Conservation (phyloP, 768 basidiomycete species). For the Boletus speciosus region DNA sequence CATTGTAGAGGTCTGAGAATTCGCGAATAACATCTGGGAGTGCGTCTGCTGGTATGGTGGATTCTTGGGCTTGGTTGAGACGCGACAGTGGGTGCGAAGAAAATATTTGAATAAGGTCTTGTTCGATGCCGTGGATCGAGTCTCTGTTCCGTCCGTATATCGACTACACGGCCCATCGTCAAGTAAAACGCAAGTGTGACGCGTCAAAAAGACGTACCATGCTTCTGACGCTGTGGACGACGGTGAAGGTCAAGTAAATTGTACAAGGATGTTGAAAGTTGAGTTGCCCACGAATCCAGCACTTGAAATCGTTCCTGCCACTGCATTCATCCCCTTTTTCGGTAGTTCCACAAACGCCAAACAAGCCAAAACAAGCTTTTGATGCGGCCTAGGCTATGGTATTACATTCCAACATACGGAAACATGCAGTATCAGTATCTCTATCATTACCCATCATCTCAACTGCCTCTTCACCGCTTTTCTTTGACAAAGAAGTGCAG, state of each 20-base stretch:
- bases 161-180: slow-evolving; percentile 21
- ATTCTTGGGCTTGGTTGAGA: slow-evolving; percentile 54
- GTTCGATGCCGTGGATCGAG: slow-evolving; percentile 68
- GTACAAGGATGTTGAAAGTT: slow-evolving; percentile 7
- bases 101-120: slow-evolving; percentile 66
- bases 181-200: slow-evolving; percentile 1
- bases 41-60: slow-evolving; percentile 66
- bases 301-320: not conserved
- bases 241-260: not conserved
- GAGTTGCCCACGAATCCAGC: slow-evolving; percentile 7
- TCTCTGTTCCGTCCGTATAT: slow-evolving; percentile 60
- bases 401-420: not conserved
- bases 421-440: not conserved
- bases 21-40: slow-evolving; percentile 66
- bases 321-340: not conserved
- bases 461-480: slow-evolving; percentile 31
- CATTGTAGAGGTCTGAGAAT: slow-evolving; percentile 57
- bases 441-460: not conserved
- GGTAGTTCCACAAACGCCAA: slow-evolving; percentile 20
- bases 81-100: slow-evolving; percentile 58
- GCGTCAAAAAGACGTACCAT: slow-evolving; percentile 25
- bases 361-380: slow-evolving; percentile 14
- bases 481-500: slow-evolving; percentile 91
- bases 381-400: too few species aligned
- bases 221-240: slow-evolving; percentile 7